These are phyloP conservation scores for Penicillium goetzii DNA, from an alignment of 495 filamentous ascomycete species.

Conservation along the genomic window DNA sequence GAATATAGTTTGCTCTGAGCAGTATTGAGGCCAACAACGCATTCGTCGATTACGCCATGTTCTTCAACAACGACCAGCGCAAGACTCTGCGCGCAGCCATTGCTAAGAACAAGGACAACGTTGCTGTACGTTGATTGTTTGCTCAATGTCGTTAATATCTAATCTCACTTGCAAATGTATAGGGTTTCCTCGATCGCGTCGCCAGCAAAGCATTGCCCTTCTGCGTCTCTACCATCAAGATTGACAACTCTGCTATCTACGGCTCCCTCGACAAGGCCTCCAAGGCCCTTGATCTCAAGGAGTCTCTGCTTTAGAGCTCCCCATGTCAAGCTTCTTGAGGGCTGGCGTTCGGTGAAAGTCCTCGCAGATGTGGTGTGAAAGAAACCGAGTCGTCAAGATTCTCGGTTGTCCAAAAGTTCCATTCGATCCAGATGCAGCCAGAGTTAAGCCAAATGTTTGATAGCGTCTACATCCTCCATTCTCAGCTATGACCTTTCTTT, in stretches of 20 bases:
- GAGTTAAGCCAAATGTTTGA: not conserved
- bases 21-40: slow-evolving; percentile 4
- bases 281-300: not conserved
- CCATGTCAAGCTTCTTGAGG: not conserved
- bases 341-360: too few species aligned
- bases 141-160: not conserved
- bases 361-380: not conserved
- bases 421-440: not conserved
- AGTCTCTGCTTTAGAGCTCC: not conserved
- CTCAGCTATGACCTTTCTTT: not conserved
- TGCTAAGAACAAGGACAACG: not conserved
- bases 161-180: not conserved
- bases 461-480: not conserved
- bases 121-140: not conserved
- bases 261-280: slow-evolving; percentile 1
- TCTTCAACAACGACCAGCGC: slow-evolving; percentile 2
- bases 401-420: too few species aligned
- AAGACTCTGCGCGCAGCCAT: not conserved
- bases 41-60: not conserved
- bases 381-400: not conserved
- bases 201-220: not conserved
- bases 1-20: slow-evolving; percentile 1
- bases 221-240: slow-evolving; percentile 2
- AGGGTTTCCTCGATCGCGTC: slow-evolving; percentile 3
- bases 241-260: slow-evolving; percentile 3